Base-by-base conservation (phyloP, 768 basidiomycete genomes). In the Lactifluus rugatus region DNA sequence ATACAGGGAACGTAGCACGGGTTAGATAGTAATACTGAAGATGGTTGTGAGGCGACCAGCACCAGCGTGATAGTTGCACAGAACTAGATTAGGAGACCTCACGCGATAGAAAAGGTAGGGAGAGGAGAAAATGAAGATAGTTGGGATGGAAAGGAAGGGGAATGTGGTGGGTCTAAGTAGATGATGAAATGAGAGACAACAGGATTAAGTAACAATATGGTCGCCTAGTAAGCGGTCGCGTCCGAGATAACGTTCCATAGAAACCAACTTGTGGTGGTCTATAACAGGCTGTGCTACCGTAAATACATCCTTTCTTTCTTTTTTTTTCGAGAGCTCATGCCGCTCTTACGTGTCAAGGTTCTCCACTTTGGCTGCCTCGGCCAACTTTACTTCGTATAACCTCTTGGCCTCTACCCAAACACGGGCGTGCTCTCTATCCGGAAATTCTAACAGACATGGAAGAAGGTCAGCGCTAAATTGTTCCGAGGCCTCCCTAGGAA, bases 401-500 rank as follows among this genome's bases (percentile, higher is more conserved):
- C 75, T 80, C 74, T 95, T 87, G 1, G 94, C 93, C 52, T 93
- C 86, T 5, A 76, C 77, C 95, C 95, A 97, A 2, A 94, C 91
- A 16, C 84, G 79, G 31, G 85, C 84, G 0, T 69, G 78, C 52
- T 76, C 64, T 51, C 89, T 75, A 52, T 82, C 69, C 1, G 89
- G 90, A 64, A 94, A 81, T 67, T 88, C 72, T 23, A 93, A 70
- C 61, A 98, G 72, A 6, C 91, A 88, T 8, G 93, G 92, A 34
- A 95, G 75, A 25, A 98, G 78, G 71, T 94, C 92, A 2, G 72
- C 65, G 66, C 91, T 93, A 74, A 98, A 98, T 67, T 96, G 93
- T 72, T 99, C 95, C 1, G 93, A 96, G 4, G 95, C 87, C 71
- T 99, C 96, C 49, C 96, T 80, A 23, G 96, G 96, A 36, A 99